Conservation (phyloP, 148 eudicot genomes). For the Heliosperma pusillum region DNA sequence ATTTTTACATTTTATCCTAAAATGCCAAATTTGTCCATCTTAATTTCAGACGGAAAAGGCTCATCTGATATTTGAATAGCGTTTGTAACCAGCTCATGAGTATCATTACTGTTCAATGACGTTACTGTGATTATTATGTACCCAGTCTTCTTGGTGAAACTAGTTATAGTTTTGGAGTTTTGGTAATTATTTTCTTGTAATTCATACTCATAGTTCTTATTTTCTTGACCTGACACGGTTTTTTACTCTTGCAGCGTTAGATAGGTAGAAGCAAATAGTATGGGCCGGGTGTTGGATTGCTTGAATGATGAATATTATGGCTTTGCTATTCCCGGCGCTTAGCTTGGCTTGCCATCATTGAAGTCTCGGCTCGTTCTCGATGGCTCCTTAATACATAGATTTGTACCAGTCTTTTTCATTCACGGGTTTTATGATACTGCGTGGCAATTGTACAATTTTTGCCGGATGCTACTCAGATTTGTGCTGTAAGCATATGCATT, state of each 20-base stretch:
- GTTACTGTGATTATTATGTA: too few species aligned
- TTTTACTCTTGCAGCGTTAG: constrained; percentile 8
- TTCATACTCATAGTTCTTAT: not conserved
- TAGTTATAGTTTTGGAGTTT: too few species aligned
- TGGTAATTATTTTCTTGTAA: not conserved
- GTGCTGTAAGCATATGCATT: constrained; percentile 9
- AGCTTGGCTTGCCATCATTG: constrained; percentile 5
- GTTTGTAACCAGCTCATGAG: too few species aligned
- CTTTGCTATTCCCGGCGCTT: constrained; percentile 13
- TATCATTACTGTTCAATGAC: too few species aligned
- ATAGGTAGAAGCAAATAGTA: constrained; percentile 22
- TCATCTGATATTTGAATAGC: too few species aligned
- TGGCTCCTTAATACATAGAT: constrained; percentile 25
- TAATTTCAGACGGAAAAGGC: too few species aligned
- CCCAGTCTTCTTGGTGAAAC: not conserved
- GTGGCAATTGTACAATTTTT: constrained; percentile 36
- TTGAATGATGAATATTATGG: not conserved
- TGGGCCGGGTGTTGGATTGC: not conserved
- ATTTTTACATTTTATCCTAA: too few species aligned
- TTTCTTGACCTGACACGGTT: not conserved
- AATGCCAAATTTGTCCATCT: too few species aligned
- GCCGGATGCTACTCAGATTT: constrained; percentile 24
- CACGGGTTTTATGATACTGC: constrained; percentile 21
- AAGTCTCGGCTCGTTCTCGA: not conserved
- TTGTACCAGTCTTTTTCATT: constrained; percentile 29